These are phyloP conservation scores for Alternaria solani DNA, from an alignment of 2,329 filamentous ascomycete species.

Conservation along the genomic window DNA sequence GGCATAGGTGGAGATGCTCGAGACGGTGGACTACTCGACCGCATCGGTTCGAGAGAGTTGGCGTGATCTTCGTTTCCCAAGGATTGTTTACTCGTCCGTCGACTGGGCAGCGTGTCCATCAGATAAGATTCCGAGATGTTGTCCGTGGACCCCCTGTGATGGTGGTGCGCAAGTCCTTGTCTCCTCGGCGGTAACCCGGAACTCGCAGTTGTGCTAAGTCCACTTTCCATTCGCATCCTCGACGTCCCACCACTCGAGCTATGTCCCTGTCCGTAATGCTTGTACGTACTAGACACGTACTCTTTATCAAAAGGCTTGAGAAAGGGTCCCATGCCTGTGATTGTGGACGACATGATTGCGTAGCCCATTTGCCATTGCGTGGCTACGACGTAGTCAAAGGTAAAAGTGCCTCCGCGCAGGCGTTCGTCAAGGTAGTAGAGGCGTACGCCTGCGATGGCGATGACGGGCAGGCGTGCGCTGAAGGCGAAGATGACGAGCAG, in stretches of 20 bases:
- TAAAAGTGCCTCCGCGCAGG: conserved; percentile 23
- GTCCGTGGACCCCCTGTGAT: neutral
- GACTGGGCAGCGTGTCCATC: conserved; percentile 20
- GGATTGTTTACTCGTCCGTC: conserved; percentile 13
- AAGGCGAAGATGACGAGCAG: conserved; percentile 41
- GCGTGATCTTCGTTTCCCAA: neutral
- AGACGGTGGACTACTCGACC: neutral
- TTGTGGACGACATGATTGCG: conserved; percentile 44
- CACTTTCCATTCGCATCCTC: neutral
- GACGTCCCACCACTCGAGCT: neutral
- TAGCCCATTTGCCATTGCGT: conserved; percentile 50
- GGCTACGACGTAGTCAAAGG: conserved; percentile 40
- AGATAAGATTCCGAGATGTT: conserved; percentile 24
- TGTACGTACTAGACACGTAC: conserved; percentile 28
- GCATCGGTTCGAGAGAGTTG: neutral
- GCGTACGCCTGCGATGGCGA: conserved; percentile 36
- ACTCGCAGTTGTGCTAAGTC: neutral
- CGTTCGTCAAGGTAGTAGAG: conserved; percentile 36
- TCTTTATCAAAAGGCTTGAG: conserved; percentile 44
- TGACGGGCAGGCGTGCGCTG: conserved; percentile 39
- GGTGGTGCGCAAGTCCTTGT: neutral
- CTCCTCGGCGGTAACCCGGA: neutral
- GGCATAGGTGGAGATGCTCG: conserved; percentile 15
- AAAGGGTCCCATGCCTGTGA: conserved; percentile 45
- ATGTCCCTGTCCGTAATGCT: conserved; percentile 7